Evolutionary conservation across 768 basidiomycete species (phyloP), one percentile per base, ranked within the genome.

Genomic region (Mycena polygramma): DNA sequence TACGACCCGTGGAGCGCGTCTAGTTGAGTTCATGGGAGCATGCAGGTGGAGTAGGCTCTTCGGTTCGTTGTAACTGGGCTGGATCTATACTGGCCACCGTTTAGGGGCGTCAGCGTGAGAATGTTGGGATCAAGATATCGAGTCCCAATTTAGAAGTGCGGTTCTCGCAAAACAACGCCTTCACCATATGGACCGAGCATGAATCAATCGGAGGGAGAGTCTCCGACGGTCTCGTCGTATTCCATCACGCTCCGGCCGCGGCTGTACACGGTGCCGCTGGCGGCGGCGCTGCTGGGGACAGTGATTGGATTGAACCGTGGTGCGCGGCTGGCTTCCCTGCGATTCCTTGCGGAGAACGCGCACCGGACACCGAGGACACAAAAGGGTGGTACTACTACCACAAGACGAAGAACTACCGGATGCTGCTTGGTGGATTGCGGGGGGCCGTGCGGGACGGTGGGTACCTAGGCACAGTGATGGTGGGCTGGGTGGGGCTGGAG

Each of bases 371-470:
- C 95, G 24, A 91, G 82, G 74, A 97, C 96, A 37, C 87, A 95
- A 67, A 89, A 92, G 74, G 96, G 68, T 97, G 96, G 95, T 97
- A 96, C 80, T 93, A 95, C 75, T 97, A 97, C 89, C 93, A 95
- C 79, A 97, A 97, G 85, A 96, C 94, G 36, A 97, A 97, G 81
- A 97, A 97, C 84, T 97, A 96, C 85, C 85, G 89, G 74, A 89
- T 96, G 74, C 86, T 95, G 76, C 85, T 90, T 70, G 92, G 87
- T 0, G 95, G 88, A 11, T 77, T 96, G 77, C 89, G 88, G 75
- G 90, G 89, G 19, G 95, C 88, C 8, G 92, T 86, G 1, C 70
- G 72, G 65, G 89, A 94, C 59, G 91, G 86, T 1, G 72, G 79
- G 60, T 86, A 83, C 75, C 80, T 95, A 48, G 82, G 79, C 0